phyloP scores from a whole-genome alignment of 805 yeast genomes.

The Candida cerambycidarum region DNA sequence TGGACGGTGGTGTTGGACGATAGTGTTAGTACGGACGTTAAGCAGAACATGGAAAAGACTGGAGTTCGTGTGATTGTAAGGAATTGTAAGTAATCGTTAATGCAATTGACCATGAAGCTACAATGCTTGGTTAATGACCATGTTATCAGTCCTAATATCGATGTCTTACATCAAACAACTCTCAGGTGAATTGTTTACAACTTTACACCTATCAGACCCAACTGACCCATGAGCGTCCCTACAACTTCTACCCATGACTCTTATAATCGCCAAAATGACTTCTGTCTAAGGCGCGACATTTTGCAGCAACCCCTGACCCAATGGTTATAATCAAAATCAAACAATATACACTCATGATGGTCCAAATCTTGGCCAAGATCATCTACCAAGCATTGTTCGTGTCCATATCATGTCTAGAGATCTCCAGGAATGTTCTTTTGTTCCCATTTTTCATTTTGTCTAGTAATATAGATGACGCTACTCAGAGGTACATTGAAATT shows the following conservation, averaged over 20 bases:
- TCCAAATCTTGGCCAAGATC: background rate
- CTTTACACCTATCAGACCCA: background rate
- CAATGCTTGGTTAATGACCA: too few relatives aligned
- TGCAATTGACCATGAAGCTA: too few relatives aligned
- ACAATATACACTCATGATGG: background rate
- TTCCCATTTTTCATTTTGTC: slow-evolving; percentile 8
- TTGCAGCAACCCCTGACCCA: slow-evolving; percentile 4
- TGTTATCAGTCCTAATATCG: too few relatives aligned
- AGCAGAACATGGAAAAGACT: too few relatives aligned
- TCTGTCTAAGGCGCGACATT: background rate
- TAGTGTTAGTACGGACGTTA: too few relatives aligned
- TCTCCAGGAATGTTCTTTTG: slow-evolving; percentile 7
- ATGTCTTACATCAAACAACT: too few relatives aligned
- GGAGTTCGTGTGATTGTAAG: too few relatives aligned
- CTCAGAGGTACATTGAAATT: slow-evolving; percentile 8
- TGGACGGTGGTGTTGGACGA: too few relatives aligned
- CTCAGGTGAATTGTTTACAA: too few relatives aligned
- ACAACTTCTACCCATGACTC: too few relatives aligned
- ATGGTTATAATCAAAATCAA: background rate
- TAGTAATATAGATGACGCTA: slow-evolving; percentile 4
- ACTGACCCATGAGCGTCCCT: background rate
- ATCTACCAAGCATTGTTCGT: slow-evolving; percentile 3
- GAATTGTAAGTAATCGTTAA: too few relatives aligned
- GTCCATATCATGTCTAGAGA: slow-evolving; percentile 6
- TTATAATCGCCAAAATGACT: background rate